A percentile compares a stretch with the other conserved stretches of the same genome.
Evolutionary conservation across 345 rosid genomes (phyloP).

Genomic region (Aurinia saxatilis): DNA sequence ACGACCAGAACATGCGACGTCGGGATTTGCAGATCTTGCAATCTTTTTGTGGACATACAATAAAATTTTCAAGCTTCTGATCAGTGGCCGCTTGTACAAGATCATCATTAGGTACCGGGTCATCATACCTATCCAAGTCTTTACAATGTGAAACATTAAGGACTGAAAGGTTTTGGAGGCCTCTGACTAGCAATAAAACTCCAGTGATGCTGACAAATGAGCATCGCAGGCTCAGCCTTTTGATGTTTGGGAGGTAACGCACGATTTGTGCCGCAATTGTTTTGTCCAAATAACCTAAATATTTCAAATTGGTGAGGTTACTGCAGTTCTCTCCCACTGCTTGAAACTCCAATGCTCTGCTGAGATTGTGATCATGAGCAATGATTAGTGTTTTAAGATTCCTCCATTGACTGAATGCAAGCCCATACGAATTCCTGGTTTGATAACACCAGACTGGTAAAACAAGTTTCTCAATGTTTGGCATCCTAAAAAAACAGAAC

Average conservation of each 20-base stretch:
- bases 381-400: constrained; percentile 17
- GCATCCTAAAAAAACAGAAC: neutral
- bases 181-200: neutral
- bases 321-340: neutral
- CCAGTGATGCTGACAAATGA: neutral
- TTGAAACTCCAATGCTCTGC: neutral
- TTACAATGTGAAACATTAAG: constrained; percentile 12
- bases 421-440: neutral
- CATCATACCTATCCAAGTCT: neutral
- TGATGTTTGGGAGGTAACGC: neutral
- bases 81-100: neutral
- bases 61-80: neutral
- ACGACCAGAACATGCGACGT: too few species aligned
- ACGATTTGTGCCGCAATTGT: neutral
- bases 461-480: constrained; percentile 13
- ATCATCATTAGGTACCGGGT: neutral
- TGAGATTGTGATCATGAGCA: neutral
- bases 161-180: neutral
- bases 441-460: neutral
- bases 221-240: constrained; percentile 4
- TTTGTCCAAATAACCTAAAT: neutral
- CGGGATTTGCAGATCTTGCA: neutral
- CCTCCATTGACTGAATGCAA: neutral
- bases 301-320: constrained; percentile 10
- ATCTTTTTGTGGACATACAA: neutral